A percentile compares a stretch with the other conserved stretches of the same genome.
Conservation (phyloP, 2,329 filamentous ascomycete species). For the Cercospora beticola region DNA sequence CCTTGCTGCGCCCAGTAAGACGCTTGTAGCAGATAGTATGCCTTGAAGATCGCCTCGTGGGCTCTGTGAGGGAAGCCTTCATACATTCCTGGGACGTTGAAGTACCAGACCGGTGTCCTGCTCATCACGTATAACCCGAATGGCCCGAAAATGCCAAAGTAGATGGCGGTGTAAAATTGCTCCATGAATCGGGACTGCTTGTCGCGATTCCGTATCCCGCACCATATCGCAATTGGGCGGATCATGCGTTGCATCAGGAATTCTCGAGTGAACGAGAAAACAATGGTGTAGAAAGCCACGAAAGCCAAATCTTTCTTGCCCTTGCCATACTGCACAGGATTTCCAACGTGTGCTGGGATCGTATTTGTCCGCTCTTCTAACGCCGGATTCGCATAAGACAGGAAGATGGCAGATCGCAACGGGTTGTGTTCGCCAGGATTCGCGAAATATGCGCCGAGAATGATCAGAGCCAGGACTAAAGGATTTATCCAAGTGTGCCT, state of each 20-base stretch:
- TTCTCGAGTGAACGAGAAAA: slow-evolving; percentile 90
- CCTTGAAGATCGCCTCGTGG: slow-evolving; percentile 81
- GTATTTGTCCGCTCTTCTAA: slow-evolving; percentile 36
- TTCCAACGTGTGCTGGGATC: slow-evolving; percentile 47
- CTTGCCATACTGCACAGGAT: slow-evolving; percentile 73
- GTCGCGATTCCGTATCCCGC: slow-evolving; percentile 66
- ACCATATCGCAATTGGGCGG: slow-evolving; percentile 68
- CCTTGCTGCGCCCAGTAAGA: slow-evolving; percentile 95
- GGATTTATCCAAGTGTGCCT: slow-evolving; percentile 66
- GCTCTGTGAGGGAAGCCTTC: slow-evolving; percentile 80
- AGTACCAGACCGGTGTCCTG: slow-evolving; percentile 90
- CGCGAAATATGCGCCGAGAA: slow-evolving; percentile 68
- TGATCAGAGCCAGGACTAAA: slow-evolving; percentile 63
- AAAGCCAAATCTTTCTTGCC: slow-evolving; percentile 84
- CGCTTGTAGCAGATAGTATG: slow-evolving; percentile 92
- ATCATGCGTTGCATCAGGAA: slow-evolving; percentile 93
- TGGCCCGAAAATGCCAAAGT: slow-evolving; percentile 80
- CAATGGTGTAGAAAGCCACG: slow-evolving; percentile 82
- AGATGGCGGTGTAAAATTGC: slow-evolving; percentile 89
- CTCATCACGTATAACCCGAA: slow-evolving; percentile 89
- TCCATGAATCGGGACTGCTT: slow-evolving; percentile 96
- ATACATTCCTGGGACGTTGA: slow-evolving; percentile 89
- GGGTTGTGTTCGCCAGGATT: slow-evolving; percentile 78
- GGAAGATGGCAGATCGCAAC: slow-evolving; percentile 77
- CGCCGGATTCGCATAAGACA: slow-evolving; percentile 71